Base-by-base conservation (phyloP, 176 grass and related monocot genomes). In the Carex cristatella region DNA sequence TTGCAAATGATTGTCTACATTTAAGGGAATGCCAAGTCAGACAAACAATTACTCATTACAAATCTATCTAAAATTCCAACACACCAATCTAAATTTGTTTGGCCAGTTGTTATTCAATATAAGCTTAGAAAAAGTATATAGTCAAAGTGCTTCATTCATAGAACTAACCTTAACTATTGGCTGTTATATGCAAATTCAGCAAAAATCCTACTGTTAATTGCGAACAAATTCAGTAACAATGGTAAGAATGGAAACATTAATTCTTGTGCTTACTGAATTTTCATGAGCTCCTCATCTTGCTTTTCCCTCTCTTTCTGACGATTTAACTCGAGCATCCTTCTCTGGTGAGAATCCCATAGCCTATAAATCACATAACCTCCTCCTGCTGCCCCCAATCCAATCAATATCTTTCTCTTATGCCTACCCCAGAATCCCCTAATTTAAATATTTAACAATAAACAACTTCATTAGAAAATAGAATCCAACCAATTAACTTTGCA, bases 331-430 rank as follows among this genome's bases (percentile, higher is more conserved):
- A 53, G 46, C 48, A 53, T 31, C 7, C 65, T 83, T 69, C 16
- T 28, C 63, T 68, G 42, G 44, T 83, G 81, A 65, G 65, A 83
- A 83, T 83, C 63, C 81, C 81, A 83, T 31, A 83, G 18, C 63
- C 81, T 83, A 53, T 83, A 83, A 69, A 83, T 14, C 1, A 46
- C 81, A 65, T 83, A 83, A 64, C 81, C 64, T 31, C 81, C 81
- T 83, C 81, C 81, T 18, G 55, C 65, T 18, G 53, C 81, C 18
- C 81, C 81, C 63, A 83, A 65, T 54, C 81, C 81, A n/a, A 83
- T 83, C 61, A 83, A 67, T 49, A 83, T 55, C 81, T 83, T 83
- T 18, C 63, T 69, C 81, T 83, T 83, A 83, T 83, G 81, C 10
- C 81, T 63, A 18, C 62, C 61, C 81, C 81, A 83, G 27, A 83